Evolutionary conservation across 306 rosid genomes (phyloP).

Genomic region (Dryas octopetala): DNA sequence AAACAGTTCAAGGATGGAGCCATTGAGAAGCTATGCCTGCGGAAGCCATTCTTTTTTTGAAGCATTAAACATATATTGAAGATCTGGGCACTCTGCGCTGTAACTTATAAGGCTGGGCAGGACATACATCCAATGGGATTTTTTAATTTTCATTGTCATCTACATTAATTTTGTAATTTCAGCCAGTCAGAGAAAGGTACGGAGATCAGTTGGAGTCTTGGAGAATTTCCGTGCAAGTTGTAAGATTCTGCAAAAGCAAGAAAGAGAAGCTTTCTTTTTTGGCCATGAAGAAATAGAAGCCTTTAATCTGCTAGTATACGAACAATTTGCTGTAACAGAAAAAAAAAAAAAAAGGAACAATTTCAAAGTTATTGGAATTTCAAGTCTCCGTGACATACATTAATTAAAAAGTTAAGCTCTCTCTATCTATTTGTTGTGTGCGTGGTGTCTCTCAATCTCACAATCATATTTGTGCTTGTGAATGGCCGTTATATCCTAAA

Average conservation of each 20-base stretch:
- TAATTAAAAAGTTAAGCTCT: background rate
- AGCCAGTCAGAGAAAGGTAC: background rate
- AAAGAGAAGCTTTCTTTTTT: background rate
- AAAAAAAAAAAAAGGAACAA: background rate
- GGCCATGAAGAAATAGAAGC: background rate
- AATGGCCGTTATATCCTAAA: background rate
- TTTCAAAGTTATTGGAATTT: background rate
- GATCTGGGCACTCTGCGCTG: background rate
- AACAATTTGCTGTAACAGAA: background rate
- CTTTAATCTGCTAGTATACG: background rate
- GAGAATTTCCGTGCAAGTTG: slow-evolving; percentile 1
- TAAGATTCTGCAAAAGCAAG: background rate
- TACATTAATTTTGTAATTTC: background rate
- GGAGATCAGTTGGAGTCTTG: background rate
- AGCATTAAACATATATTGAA: slow-evolving; percentile 13
- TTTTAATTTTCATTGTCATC: background rate
- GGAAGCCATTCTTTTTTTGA: slow-evolving; percentile 34
- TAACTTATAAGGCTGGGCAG: background rate
- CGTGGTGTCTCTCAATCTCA: no score
- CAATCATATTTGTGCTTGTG: background rate
- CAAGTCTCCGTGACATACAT: background rate
- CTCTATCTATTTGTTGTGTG: background rate
- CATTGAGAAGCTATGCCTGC: slow-evolving; percentile 63
- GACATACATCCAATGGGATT: background rate
- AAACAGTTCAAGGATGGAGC: slow-evolving; percentile 30